Evolutionary conservation across 192 early-diverging fungal genomes (phyloP).

Genomic region (Coemansia sp.): DNA sequence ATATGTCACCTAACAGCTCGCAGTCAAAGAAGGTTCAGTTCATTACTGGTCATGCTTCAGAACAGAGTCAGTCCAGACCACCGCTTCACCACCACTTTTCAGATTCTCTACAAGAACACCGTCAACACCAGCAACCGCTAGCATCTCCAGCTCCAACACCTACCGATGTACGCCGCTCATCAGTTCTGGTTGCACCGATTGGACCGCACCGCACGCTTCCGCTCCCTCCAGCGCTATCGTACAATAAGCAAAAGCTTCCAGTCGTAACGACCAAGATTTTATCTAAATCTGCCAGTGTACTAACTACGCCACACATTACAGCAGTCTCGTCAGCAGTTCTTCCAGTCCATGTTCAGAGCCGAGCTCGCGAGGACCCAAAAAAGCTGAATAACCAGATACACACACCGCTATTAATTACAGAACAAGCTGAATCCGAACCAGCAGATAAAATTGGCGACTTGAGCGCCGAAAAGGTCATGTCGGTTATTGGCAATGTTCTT

Average conservation of each 20-base stretch:
- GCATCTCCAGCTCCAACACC: not conserved
- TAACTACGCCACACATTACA: not conserved
- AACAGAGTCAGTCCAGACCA: too few species aligned
- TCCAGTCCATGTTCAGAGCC: not conserved
- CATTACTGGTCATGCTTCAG: too few species aligned
- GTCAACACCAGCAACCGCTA: too few species aligned
- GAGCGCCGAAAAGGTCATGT: slow-evolving; percentile 18
- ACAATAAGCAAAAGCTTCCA: slow-evolving; percentile 2
- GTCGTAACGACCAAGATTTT: not conserved
- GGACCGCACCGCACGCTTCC: not conserved
- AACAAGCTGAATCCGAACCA: not conserved
- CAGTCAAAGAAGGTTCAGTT: too few species aligned
- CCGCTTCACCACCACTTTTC: too few species aligned
- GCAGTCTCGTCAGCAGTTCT: not conserved
- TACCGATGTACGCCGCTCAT: not conserved
- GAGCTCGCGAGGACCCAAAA: not conserved
- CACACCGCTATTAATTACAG: not conserved
- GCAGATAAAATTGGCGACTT: slow-evolving; percentile 23
- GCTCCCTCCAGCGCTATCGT: slow-evolving; percentile 8
- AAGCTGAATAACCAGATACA: not conserved
- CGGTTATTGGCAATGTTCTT: slow-evolving; percentile 27
- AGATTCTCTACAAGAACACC: too few species aligned
- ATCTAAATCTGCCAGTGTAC: too few species aligned
- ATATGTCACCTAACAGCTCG: too few species aligned
- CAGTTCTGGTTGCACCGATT: not conserved